A percentile compares a stretch with the other conserved stretches of the same genome.
phyloP scores from a whole-genome alignment of 2,329 filamentous ascomycete species.

The Coniochaeta sp. region DNA sequence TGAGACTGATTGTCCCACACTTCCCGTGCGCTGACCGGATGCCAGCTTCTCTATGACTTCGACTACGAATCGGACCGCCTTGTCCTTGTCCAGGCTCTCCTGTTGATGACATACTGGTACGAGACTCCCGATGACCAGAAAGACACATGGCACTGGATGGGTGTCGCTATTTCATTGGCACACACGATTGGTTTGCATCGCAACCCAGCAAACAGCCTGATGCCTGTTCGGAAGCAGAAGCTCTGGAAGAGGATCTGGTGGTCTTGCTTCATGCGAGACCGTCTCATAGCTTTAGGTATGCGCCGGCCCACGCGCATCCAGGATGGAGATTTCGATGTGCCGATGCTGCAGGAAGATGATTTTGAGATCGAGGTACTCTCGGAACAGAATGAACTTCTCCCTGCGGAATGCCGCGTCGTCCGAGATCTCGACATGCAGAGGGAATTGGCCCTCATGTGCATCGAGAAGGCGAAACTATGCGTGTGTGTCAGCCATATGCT shows the following conservation, averaged over 20 bases:
- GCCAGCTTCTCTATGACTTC: conserved; percentile 79
- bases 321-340: conserved; percentile 87
- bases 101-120: conserved; percentile 97
- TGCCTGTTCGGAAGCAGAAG: conserved; percentile 66
- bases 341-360: conserved; percentile 77
- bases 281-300: conserved; percentile 89
- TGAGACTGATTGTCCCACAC: not conserved
- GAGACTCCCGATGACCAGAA: conserved; percentile 96
- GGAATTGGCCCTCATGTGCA: conserved; percentile 79
- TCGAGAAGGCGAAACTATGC: conserved; percentile 84
- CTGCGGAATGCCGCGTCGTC: conserved; percentile 61
- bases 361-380: conserved; percentile 70
- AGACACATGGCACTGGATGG: conserved; percentile 99
- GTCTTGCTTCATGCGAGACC: conserved; percentile 94
- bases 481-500: conserved; percentile 85
- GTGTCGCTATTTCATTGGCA: conserved; percentile 83
- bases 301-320: conserved; percentile 86
- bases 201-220: conserved; percentile 68
- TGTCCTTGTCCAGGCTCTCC: conserved; percentile 76
- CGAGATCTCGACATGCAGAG: conserved; percentile 66
- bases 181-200: conserved; percentile 91
- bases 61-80: conserved; percentile 91
- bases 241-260: conserved; percentile 97
- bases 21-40: conserved; percentile 1
- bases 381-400: conserved; percentile 60